Conservation (phyloP, 129 eudicot species). For the Erigeron canadensis region DNA sequence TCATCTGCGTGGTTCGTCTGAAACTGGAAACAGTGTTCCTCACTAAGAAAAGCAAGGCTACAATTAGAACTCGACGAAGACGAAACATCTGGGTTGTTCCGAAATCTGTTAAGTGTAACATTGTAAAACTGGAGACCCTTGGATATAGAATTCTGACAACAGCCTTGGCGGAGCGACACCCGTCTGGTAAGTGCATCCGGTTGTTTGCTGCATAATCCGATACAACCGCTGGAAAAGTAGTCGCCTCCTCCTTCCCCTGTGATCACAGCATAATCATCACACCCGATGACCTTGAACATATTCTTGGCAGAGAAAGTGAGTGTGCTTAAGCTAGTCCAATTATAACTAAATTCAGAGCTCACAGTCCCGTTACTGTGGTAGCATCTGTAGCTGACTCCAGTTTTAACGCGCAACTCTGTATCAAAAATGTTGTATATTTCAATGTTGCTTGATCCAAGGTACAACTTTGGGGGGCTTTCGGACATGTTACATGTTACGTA, state of each 20-base stretch:
- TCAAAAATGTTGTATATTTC: neutral
- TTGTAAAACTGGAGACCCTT: slow-evolving; percentile 20
- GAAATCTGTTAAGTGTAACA: neutral
- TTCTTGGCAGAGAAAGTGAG: slow-evolving; percentile 28
- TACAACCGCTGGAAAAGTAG: slow-evolving; percentile 32
- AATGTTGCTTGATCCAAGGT: neutral
- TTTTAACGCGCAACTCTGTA: neutral
- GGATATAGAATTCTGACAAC: slow-evolving; percentile 46
- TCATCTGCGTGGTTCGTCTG: no score
- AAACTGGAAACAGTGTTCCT: neutral
- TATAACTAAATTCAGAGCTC: neutral
- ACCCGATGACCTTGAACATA: slow-evolving; percentile 38
- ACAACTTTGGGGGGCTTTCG: neutral
- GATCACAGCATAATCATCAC: slow-evolving; percentile 31
- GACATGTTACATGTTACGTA: neutral
- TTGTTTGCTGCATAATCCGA: slow-evolving; percentile 19
- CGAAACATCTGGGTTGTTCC: neutral
- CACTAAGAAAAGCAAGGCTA: slow-evolving; percentile 49
- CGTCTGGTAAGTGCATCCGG: slow-evolving; percentile 20
- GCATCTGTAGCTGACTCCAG: neutral
- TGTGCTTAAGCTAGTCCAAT: neutral
- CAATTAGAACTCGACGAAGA: no score
- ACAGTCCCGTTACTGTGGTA: neutral
- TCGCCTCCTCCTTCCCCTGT: neutral
- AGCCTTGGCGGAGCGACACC: slow-evolving; percentile 40